These are phyloP conservation scores for Melocanna baccifera DNA, from an alignment of 176 grass and related monocot genomes.

Conservation along the genomic window DNA sequence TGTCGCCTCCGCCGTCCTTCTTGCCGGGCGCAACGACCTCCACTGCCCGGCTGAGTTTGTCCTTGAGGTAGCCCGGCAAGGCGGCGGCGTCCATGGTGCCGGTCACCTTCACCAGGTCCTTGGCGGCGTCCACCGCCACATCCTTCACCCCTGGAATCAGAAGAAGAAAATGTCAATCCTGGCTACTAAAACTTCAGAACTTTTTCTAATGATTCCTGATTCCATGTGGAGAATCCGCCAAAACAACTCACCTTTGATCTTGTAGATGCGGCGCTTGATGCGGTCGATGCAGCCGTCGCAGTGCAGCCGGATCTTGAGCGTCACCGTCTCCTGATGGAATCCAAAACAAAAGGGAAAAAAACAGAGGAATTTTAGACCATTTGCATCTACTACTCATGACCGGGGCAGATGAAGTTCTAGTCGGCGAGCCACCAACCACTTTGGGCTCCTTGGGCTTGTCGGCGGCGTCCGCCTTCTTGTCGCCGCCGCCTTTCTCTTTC, in stretches of 20 bases:
- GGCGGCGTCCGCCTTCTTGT: slow-evolving; percentile 3
- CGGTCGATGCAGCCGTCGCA: slow-evolving; percentile 81
- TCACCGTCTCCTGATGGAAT: slow-evolving; percentile 57
- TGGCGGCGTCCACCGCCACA: slow-evolving; percentile 55
- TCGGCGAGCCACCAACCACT: slow-evolving; percentile 26
- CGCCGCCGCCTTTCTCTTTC: not conserved
- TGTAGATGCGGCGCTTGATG: slow-evolving; percentile 59
- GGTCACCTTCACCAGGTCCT: slow-evolving; percentile 77
- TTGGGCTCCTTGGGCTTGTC: slow-evolving; percentile 61
- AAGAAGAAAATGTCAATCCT: not conserved
- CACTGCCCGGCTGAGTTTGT: slow-evolving; percentile 66
- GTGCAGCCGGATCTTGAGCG: slow-evolving; percentile 93
- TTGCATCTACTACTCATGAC: not conserved
- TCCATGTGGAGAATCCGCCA: not conserved
- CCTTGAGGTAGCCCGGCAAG: slow-evolving; percentile 56
- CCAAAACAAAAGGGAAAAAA: not conserved
- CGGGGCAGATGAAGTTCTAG: not conserved
- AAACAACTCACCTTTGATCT: slow-evolving; percentile 64
- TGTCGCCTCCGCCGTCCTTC: slow-evolving; percentile 32
- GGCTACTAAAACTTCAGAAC: not conserved
- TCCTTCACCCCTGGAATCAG: slow-evolving; percentile 64
- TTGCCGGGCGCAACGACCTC: slow-evolving; percentile 54
- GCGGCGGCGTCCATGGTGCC: slow-evolving; percentile 75
- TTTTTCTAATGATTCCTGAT: not conserved
- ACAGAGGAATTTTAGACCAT: not conserved